Percentiles rank a stretch among this genome's conserved stretches.
Conservation (phyloP, 179 eudicot genomes). For the Carnegiea gigantea region DNA sequence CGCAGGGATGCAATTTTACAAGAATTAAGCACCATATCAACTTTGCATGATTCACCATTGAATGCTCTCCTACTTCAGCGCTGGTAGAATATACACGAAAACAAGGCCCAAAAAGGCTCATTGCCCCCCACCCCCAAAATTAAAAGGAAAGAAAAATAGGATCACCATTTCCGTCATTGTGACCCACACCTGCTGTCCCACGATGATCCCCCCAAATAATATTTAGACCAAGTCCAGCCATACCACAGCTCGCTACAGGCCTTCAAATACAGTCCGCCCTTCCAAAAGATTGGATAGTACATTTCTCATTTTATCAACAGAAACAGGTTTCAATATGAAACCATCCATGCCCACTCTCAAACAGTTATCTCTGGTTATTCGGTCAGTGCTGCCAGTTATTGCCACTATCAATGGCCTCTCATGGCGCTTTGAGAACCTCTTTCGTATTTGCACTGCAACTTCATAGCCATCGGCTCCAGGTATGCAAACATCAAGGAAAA, state of each 20-base stretch:
- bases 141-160: not conserved
- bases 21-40: not conserved
- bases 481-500: slow-evolving; percentile 56
- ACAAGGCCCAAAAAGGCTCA: slow-evolving; percentile 9
- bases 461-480: slow-evolving; percentile 63
- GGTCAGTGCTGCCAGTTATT: slow-evolving; percentile 60
- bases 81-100: slow-evolving; percentile 22
- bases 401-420: slow-evolving; percentile 70
- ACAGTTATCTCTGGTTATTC: slow-evolving; percentile 57
- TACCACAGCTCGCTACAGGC: slow-evolving; percentile 9
- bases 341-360: slow-evolving; percentile 78
- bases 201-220: not conserved
- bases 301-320: slow-evolving; percentile 87
- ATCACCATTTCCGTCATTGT: not conserved
- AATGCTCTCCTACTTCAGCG: slow-evolving; percentile 6
- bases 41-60: not conserved
- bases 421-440: slow-evolving; percentile 49
- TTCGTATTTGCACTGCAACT: slow-evolving; percentile 53
- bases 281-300: slow-evolving; percentile 67
- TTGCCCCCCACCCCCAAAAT: slow-evolving; percentile 6
- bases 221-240: not conserved
- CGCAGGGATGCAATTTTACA: not conserved
- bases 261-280: slow-evolving; percentile 44
- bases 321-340: slow-evolving; percentile 69
- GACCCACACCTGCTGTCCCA: not conserved